phyloP scores from a whole-genome alignment of 331 rosid genomes.

The Rosa hybrid region DNA sequence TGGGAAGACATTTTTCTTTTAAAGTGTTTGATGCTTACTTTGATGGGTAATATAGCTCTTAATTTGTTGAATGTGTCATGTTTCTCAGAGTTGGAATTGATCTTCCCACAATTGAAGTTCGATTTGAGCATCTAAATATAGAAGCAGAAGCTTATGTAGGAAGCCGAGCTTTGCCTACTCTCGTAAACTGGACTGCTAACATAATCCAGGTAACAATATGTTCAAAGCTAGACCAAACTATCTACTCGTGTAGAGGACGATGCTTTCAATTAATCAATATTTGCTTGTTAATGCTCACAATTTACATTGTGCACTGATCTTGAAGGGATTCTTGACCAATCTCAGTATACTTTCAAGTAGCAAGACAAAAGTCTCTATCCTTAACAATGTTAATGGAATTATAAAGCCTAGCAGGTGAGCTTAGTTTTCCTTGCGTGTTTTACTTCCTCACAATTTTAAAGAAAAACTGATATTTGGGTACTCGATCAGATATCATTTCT shows the following conservation, averaged over 20 bases:
- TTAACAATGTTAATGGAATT: constrained; percentile 61
- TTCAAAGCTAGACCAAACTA: no score
- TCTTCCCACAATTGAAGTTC: constrained; percentile 69
- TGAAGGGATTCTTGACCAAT: constrained; percentile 45
- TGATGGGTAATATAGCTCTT: neutral
- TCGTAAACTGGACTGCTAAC: constrained; percentile 43
- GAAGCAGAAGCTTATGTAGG: constrained; percentile 62
- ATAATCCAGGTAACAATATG: constrained; percentile 45
- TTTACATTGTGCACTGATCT: neutral
- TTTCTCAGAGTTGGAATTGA: constrained; percentile 65
- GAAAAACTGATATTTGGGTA: neutral
- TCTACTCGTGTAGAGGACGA: no score
- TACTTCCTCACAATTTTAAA: neutral
- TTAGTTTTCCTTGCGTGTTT: neutral
- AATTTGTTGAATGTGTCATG: neutral
- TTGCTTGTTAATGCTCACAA: neutral
- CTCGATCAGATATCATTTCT: neutral
- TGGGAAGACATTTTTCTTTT: neutral
- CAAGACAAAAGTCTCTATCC: constrained; percentile 52
- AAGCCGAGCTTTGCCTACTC: constrained; percentile 60
- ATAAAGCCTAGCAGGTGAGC: constrained; percentile 64
- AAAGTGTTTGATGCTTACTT: neutral
- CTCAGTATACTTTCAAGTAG: constrained; percentile 48
- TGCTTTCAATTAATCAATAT: neutral
- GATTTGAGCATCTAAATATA: constrained; percentile 55